Percentiles rank a stretch among this genome's conserved stretches.
These are phyloP conservation scores for Pleoardoris graminearum DNA, from an alignment of 2,329 filamentous ascomycete species.

Conservation along the genomic window DNA sequence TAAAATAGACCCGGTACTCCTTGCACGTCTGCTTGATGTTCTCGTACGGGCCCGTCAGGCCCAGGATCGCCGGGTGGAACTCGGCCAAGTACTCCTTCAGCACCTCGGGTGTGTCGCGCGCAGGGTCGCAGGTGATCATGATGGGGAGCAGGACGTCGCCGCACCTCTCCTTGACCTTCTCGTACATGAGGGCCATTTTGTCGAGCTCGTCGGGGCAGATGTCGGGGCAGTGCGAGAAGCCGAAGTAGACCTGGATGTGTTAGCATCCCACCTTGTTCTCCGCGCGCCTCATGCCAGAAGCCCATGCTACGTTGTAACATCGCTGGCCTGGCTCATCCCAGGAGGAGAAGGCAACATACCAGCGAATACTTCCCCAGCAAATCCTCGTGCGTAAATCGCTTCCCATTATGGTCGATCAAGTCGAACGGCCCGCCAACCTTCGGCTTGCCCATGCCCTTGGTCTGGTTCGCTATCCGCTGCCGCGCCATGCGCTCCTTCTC, in stretches of 20 bases:
- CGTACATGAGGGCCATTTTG: constrained; percentile 97
- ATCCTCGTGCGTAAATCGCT: constrained; percentile 74
- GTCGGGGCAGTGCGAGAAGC: constrained; percentile 96
- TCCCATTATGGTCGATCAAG: constrained; percentile 79
- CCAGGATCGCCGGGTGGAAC: constrained; percentile 85
- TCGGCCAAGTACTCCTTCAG: constrained; percentile 84
- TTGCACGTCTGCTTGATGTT: constrained; percentile 95
- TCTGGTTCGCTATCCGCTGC: constrained; percentile 84
- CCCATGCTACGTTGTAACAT: neutral
- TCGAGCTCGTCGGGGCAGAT: constrained; percentile 99
- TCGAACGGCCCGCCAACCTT: constrained; percentile 90
- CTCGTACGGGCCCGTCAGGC: constrained; percentile 90
- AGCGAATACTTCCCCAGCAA: constrained; percentile 85
- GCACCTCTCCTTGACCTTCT: constrained; percentile 59
- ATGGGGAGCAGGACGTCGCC: constrained; percentile 69
- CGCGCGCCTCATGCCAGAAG: too few species aligned
- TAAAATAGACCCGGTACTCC: constrained; percentile 95
- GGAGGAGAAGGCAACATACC: constrained; percentile 52
- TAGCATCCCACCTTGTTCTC: too few species aligned
- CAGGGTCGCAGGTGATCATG: constrained; percentile 96
- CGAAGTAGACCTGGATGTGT: constrained; percentile 80
- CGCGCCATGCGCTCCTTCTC: constrained; percentile 92
- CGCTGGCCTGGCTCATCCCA: neutral
- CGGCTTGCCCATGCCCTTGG: constrained; percentile 88
- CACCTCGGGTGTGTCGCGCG: constrained; percentile 82